Evolutionary conservation across 106 monocot genomes (phyloP).

Genomic region (Cymbidium sinense): DNA sequence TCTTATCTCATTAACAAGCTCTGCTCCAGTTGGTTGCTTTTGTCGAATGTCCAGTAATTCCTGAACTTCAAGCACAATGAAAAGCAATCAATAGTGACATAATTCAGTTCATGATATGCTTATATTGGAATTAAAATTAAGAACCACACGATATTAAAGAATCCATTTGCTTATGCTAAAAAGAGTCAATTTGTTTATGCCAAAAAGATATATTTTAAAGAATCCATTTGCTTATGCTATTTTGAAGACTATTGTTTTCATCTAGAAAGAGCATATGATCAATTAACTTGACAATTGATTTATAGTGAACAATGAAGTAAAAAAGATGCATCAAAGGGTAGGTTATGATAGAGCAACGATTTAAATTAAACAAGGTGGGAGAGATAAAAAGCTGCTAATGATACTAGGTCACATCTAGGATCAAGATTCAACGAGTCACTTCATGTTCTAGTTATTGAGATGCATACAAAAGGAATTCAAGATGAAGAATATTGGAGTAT

Average conservation of each 20-base stretch:
- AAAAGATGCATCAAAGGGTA: no score
- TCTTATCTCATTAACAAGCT: conserved; percentile 69
- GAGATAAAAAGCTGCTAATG: no score
- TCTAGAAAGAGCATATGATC: not conserved
- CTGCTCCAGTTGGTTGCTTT: conserved; percentile 38
- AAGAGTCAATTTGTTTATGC: not conserved
- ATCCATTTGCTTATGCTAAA: no score
- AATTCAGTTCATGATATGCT: not conserved
- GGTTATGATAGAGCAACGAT: no score
- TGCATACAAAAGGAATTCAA: no score
- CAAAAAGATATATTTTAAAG: not conserved
- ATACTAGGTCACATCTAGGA: no score
- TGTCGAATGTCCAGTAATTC: conserved; percentile 74
- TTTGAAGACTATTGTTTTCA: not conserved
- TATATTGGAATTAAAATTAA: not conserved
- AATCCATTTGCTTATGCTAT: not conserved
- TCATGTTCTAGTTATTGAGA: no score
- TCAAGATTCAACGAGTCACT: no score
- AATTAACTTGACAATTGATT: not conserved
- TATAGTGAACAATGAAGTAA: not conserved
- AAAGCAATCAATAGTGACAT: conserved; percentile 1
- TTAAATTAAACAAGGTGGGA: no score
- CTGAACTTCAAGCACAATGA: conserved; percentile 31
- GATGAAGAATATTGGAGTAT: no score
- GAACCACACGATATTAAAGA: not conserved